Percentiles rank a stretch among this genome's conserved stretches.
Evolutionary conservation across 306 rosid genomes (phyloP).

Genomic region (Lathyrus aphaca): DNA sequence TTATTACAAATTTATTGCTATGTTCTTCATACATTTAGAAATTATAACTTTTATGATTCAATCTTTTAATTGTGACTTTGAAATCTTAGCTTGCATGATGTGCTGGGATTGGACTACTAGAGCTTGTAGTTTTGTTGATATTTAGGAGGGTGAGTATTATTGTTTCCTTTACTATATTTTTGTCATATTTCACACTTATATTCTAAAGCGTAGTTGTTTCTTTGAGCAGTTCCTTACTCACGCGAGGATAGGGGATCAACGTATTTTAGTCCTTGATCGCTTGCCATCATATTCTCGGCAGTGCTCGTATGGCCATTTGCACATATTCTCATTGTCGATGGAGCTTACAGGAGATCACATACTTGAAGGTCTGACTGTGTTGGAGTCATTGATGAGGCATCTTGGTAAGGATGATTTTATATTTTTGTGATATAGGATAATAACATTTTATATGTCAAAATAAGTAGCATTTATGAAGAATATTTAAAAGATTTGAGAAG

Average conservation of each 20-base stretch:
- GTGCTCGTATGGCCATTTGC: conserved; percentile 87
- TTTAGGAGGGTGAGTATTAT: conserved; percentile 34
- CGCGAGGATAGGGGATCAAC: conserved; percentile 48
- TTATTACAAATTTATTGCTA: conserved; percentile 30
- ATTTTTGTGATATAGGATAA: too few species aligned
- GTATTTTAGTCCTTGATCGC: conserved; percentile 56
- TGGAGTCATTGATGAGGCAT: too few species aligned
- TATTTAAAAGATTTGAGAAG: too few species aligned
- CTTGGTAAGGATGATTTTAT: too few species aligned
- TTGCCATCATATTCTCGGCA: conserved; percentile 78
- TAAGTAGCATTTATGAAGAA: too few species aligned
- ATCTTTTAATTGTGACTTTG: conserved; percentile 27
- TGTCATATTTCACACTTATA: too few species aligned
- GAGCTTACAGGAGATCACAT: too few species aligned
- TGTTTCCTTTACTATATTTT: neutral
- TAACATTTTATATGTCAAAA: too few species aligned
- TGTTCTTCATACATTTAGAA: neutral
- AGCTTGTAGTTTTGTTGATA: conserved; percentile 68
- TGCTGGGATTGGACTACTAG: conserved; percentile 93
- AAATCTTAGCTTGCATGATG: conserved; percentile 77
- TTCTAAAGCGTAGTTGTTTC: too few species aligned
- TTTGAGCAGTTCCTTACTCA: too few species aligned
- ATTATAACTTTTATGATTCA: conserved; percentile 22
- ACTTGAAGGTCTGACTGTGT: too few species aligned
- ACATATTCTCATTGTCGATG: conserved; percentile 42